Evolutionary conservation across 2,329 filamentous ascomycete species (phyloP), one percentile per base, ranked within the genome.

Genomic region (Aureobasidium sp.): DNA sequence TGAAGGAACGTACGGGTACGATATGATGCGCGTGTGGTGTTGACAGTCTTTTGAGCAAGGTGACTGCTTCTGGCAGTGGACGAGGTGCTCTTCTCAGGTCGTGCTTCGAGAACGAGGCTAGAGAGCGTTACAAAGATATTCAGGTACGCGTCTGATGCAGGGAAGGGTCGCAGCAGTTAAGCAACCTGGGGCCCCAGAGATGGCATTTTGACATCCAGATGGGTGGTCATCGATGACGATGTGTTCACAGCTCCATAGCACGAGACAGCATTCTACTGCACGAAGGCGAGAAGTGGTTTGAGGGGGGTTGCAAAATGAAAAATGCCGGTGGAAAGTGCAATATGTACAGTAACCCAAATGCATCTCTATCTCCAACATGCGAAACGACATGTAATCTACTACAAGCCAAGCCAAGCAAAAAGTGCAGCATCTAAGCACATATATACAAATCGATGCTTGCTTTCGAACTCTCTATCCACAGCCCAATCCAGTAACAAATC

Each of bases 401-500:
- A 50, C 46, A 42, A 53, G 50, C 51, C 46, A 42, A 53, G 50
- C 51, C 31, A 35, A 29, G 9, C 5, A 3, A 11, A 46, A 25
- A 25, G n/a, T 57, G 21, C 40, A 46, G 21, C 40, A 46, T 46
- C 40, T 33, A 33, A 35, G 15, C 53, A 42, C 40, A 46, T 57
- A 57, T 57, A 29, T 45, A 57, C 53, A 57, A 37, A 37, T 15
- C 27, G 23, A 55, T 40, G 45, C 45, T 49, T 49, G 45, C 45
- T 55, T 55, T 55, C 33, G 31, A 53, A 21, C n/a, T 27, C 37
- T 57, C 53, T 17, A 6, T 25, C 19, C 38, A 5, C 4, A 27
- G 13, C 13, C 27, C 37, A 55, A 45, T 19, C 42, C 53, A 23
- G 23, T 42, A 33, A 42, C 25, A 31, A 43, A 4, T 55, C 51